These are phyloP conservation scores for Rhynchosporium agropyri DNA, from an alignment of 2,329 filamentous ascomycete genomes.

Conservation along the genomic window DNA sequence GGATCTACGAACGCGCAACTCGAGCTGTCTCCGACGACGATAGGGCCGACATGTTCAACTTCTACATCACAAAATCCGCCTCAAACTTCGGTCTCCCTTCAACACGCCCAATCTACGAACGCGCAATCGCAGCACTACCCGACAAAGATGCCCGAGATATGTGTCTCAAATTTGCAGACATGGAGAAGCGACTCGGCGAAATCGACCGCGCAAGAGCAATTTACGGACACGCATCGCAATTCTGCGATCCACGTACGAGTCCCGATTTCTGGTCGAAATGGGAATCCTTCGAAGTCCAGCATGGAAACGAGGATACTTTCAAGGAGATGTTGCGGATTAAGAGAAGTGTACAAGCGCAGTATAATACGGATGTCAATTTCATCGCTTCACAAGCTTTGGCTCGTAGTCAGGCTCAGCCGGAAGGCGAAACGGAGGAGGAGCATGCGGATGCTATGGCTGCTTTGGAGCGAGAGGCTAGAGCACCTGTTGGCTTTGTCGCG, in stretches of 20 bases:
- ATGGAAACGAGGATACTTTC: slow-evolving; percentile 98
- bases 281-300: slow-evolving; percentile 96
- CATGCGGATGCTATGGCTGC: slow-evolving; percentile 83
- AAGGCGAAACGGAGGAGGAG: slow-evolving; percentile 49
- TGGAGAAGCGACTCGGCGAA: slow-evolving; percentile 88
- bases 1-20: slow-evolving; percentile 96
- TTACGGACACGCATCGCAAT: slow-evolving; percentile 95
- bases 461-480: slow-evolving; percentile 83
- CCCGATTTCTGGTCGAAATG: slow-evolving; percentile 93
- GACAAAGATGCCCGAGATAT: slow-evolving; percentile 94
- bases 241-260: slow-evolving; percentile 91
- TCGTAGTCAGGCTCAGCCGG: slow-evolving; percentile 61
- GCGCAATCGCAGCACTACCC: slow-evolving; percentile 89
- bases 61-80: slow-evolving; percentile 98
- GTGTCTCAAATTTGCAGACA: slow-evolving; percentile 98
- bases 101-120: slow-evolving; percentile 92
- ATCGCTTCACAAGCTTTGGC: slow-evolving; percentile 95
- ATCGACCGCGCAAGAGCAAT: slow-evolving; percentile 95
- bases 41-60: slow-evolving; percentile 96
- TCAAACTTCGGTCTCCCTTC: slow-evolving; percentile 97
- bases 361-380: slow-evolving; percentile 98
- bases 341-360: slow-evolving; percentile 91
- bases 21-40: slow-evolving; percentile 94
- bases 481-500: slow-evolving; percentile 88
- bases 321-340: slow-evolving; percentile 99